Evolutionary conservation across 2,329 filamentous ascomycete species (phyloP).

Genomic region (Acarospora socialis): DNA sequence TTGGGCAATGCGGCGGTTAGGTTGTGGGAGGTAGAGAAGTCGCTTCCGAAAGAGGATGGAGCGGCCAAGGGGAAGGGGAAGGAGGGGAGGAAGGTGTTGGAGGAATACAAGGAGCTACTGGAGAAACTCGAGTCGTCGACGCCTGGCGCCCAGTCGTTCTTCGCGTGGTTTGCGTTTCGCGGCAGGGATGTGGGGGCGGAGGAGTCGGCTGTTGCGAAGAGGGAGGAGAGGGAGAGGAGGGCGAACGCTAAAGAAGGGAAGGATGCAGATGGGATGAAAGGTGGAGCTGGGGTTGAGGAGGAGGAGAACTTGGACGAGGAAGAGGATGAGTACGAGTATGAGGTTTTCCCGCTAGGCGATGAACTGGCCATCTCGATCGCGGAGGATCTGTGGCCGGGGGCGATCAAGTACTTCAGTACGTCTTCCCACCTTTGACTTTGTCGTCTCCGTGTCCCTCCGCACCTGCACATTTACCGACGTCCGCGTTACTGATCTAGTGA

Average conservation of each 20-base stretch:
- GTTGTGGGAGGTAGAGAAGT: slow-evolving; percentile 43
- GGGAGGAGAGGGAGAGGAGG: not conserved
- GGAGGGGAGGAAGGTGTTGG: slow-evolving; percentile 37
- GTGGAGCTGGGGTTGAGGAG: slow-evolving; percentile 17
- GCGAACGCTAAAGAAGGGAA: not conserved
- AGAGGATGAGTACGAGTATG: slow-evolving; percentile 51
- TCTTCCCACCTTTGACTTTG: too few relatives aligned
- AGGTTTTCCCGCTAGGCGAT: slow-evolving; percentile 80
- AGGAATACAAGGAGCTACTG: slow-evolving; percentile 40
- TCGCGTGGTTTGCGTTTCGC: slow-evolving; percentile 74
- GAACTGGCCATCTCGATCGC: slow-evolving; percentile 66
- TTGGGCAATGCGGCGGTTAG: slow-evolving; percentile 59
- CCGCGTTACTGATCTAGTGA: too few relatives aligned
- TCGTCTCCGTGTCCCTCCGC: slow-evolving; percentile 1
- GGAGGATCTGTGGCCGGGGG: slow-evolving; percentile 79
- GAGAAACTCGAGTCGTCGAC: slow-evolving; percentile 40
- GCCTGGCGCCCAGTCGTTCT: slow-evolving; percentile 62
- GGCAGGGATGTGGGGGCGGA: slow-evolving; percentile 56
- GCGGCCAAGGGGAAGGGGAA: slow-evolving; percentile 26
- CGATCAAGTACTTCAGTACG: slow-evolving; percentile 84
- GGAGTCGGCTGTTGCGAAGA: slow-evolving; percentile 37
- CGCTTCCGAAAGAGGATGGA: slow-evolving; percentile 14
- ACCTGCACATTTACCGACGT: slow-evolving; percentile 7
- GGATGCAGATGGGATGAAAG: not conserved
- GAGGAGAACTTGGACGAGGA: slow-evolving; percentile 42